These are phyloP conservation scores for Oropetium thomaeum DNA, from an alignment of 176 grass and related monocot species.

Conservation along the genomic window DNA sequence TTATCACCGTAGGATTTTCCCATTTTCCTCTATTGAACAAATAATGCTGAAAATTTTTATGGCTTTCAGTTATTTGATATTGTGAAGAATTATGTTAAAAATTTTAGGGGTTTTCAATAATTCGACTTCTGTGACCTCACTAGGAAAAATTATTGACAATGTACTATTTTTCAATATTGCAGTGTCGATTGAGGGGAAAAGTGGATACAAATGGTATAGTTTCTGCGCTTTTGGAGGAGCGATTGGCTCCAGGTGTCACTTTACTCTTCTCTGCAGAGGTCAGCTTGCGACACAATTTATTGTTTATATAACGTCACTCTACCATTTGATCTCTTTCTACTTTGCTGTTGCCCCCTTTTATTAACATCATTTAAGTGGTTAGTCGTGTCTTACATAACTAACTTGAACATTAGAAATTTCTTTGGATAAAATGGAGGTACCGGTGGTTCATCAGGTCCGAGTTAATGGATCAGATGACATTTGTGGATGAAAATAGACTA, in stretches of 20 bases:
- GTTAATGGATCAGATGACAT: neutral
- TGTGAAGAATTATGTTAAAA: slow-evolving; percentile 3
- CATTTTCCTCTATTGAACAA: neutral
- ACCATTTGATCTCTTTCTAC: neutral
- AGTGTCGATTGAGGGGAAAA: slow-evolving; percentile 73
- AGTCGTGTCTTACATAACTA: neutral
- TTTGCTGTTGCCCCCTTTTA: neutral
- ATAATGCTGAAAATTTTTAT: slow-evolving; percentile 4
- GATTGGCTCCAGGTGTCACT: slow-evolving; percentile 30
- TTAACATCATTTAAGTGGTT: neutral
- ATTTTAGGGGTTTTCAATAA: neutral
- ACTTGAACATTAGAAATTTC: neutral
- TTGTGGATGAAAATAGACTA: neutral
- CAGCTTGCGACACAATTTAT: slow-evolving; percentile 7
- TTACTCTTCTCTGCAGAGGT: slow-evolving; percentile 85
- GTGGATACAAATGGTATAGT: slow-evolving; percentile 58
- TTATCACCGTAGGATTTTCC: neutral
- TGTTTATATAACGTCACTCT: neutral
- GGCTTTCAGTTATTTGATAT: neutral
- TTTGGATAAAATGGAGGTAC: neutral
- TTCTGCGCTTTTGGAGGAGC: slow-evolving; percentile 70
- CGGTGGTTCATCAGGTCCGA: neutral
- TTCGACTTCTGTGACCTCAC: neutral
- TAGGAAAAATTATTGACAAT: neutral
- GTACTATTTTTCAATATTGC: slow-evolving; percentile 30